Conservation (phyloP, 441 rosid genomes). For the Pelargonium citronellum region DNA sequence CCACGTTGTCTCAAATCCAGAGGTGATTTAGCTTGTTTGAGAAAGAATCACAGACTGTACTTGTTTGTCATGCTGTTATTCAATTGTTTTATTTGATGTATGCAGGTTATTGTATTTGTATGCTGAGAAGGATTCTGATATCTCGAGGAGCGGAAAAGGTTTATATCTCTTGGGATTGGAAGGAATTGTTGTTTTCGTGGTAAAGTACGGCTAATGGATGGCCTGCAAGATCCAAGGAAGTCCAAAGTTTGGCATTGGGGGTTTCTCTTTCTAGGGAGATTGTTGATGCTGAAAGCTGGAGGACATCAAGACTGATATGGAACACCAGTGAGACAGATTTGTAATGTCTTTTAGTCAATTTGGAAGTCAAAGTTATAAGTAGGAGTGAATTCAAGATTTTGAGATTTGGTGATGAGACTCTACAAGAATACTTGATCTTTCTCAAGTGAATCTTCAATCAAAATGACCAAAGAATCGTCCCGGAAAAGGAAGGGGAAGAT, state of each 20-base stretch:
- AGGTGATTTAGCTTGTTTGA: slow-evolving; percentile 14
- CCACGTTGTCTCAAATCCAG: slow-evolving; percentile 22
- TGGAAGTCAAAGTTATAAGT: slow-evolving; percentile 2
- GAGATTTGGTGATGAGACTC: neutral
- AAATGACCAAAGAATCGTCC: slow-evolving; percentile 25
- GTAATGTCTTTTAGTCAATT: slow-evolving; percentile 3
- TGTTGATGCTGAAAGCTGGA: slow-evolving; percentile 3
- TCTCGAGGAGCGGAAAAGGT: neutral
- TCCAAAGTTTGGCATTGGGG: slow-evolving; percentile 26
- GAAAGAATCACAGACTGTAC: slow-evolving; percentile 6
- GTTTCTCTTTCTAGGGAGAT: slow-evolving; percentile 12
- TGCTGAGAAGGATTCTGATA: neutral
- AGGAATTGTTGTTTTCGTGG: slow-evolving; percentile 9
- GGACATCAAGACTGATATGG: neutral
- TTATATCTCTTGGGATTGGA: neutral
- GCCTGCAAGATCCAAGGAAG: slow-evolving; percentile 34
- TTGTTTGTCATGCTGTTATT: neutral
- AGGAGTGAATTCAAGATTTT: neutral
- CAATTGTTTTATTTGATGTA: neutral
- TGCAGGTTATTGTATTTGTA: neutral
- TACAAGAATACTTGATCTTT: neutral
- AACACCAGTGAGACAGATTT: neutral
- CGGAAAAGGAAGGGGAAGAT: slow-evolving; percentile 30
- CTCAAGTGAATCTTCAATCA: neutral
- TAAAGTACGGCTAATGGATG: slow-evolving; percentile 21